Evolutionary conservation across 202 grass and related monocot genomes (phyloP).

Genomic region (Setaria italica): DNA sequence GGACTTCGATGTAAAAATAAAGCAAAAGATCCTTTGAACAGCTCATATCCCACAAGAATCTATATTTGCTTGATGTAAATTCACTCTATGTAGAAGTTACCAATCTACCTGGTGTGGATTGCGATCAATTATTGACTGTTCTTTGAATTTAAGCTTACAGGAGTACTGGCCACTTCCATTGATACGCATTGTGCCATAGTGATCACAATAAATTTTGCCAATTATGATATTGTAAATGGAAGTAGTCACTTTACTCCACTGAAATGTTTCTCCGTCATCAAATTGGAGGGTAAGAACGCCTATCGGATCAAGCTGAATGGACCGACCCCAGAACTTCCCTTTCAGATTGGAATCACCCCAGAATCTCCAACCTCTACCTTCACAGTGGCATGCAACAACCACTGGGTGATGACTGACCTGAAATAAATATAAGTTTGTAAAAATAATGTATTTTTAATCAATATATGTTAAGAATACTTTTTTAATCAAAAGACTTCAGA

Average conservation of each 20-base stretch:
- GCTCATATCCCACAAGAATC: neutral
- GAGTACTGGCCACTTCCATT: conserved; percentile 85
- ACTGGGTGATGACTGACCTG: conserved; percentile 97
- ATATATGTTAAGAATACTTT: conserved; percentile 38
- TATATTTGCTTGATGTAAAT: conserved; percentile 26
- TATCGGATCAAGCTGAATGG: conserved; percentile 98
- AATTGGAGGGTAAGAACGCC: conserved; percentile 94
- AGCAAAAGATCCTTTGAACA: neutral
- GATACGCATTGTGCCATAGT: conserved; percentile 95
- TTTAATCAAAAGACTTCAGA: conserved; percentile 28
- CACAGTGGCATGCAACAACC: conserved; percentile 93
- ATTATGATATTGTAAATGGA: conserved; percentile 99
- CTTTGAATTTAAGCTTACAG: conserved; percentile 98
- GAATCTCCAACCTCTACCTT: conserved; percentile 89
- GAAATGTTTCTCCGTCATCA: conserved; percentile 92
- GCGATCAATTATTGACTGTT: conserved; percentile 89
- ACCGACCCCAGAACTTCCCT: conserved; percentile 95
- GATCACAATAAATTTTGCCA: conserved; percentile 97
- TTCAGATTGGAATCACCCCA: conserved; percentile 92
- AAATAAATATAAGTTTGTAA: conserved; percentile 41
- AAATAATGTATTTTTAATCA: conserved; percentile 18
- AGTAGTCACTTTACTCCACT: conserved; percentile 97
- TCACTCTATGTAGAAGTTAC: conserved; percentile 26
- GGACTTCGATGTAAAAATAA: neutral
- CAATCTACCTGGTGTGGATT: conserved; percentile 83